phyloP scores from a whole-genome alignment of 768 basidiomycete genomes.

The Russula vinacea region DNA sequence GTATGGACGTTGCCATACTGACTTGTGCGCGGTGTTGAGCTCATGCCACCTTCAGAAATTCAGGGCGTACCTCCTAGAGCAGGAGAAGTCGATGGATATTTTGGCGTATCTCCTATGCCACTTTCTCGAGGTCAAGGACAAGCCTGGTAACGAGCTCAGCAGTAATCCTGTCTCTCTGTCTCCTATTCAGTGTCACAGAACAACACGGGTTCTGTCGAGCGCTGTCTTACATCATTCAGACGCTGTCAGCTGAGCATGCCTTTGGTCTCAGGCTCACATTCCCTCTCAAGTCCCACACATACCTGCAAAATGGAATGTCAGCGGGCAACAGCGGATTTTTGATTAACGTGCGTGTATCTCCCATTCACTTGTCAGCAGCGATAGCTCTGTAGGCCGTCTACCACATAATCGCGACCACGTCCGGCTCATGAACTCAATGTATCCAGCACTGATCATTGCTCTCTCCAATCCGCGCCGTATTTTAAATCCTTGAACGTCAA shows the following conservation, averaged over 20 bases:
- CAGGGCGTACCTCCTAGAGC: slow-evolving; percentile 73
- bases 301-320: slow-evolving; percentile 72
- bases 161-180: slow-evolving; percentile 15
- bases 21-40: neutral
- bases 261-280: slow-evolving; percentile 71
- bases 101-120: slow-evolving; percentile 77
- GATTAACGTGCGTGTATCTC: slow-evolving; percentile 60
- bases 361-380: slow-evolving; percentile 5
- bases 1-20: slow-evolving; percentile 39
- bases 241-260: slow-evolving; percentile 76
- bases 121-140: slow-evolving; percentile 87
- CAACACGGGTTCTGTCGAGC: slow-evolving; percentile 89
- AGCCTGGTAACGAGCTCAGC: slow-evolving; percentile 61
- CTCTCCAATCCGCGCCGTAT: slow-evolving; percentile 86
- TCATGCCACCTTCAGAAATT: slow-evolving; percentile 66
- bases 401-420: slow-evolving; percentile 83
- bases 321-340: slow-evolving; percentile 85
- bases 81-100: slow-evolving; percentile 73
- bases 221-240: slow-evolving; percentile 88
- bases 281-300: slow-evolving; percentile 58
- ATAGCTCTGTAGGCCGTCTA: slow-evolving; percentile 61
- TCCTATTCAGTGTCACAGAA: slow-evolving; percentile 46
- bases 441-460: slow-evolving; percentile 89
- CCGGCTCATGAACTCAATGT: slow-evolving; percentile 77
- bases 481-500: slow-evolving; percentile 77